Evolutionary conservation across 768 basidiomycete species (phyloP).

Genomic region (Podaxis sp.): DNA sequence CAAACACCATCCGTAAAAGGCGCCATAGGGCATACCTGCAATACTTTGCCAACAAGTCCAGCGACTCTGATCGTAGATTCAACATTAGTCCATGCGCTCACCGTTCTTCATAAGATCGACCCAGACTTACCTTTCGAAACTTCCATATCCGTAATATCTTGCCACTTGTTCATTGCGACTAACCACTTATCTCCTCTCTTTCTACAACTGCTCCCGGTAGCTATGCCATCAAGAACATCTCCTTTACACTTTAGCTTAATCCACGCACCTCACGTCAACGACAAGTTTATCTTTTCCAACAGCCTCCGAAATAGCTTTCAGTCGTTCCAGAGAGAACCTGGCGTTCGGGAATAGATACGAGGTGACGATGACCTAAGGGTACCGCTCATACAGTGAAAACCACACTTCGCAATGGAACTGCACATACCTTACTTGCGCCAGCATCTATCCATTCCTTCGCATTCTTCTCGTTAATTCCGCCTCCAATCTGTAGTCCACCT

Average conservation of each 20-base stretch:
- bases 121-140: constrained; percentile 67
- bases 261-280: constrained; percentile 87
- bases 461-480: constrained; percentile 84
- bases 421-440: constrained; percentile 81
- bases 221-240: background rate
- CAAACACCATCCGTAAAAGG: background rate
- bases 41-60: constrained; percentile 73
- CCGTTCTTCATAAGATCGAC: background rate
- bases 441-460: constrained; percentile 81
- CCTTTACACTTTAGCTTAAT: background rate
- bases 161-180: constrained; percentile 99
- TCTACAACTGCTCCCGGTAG: constrained; percentile 64
- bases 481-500: constrained; percentile 90
- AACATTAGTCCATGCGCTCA: background rate
- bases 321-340: constrained; percentile 72
- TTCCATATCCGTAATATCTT: constrained; percentile 92
- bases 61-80: constrained; percentile 53
- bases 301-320: constrained; percentile 56
- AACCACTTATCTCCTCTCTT: constrained; percentile 76
- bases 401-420: background rate
- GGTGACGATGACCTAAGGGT: constrained; percentile 90
- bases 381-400: background rate
- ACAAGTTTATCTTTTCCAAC: constrained; percentile 89
- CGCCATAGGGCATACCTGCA: constrained; percentile 62
- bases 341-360: constrained; percentile 90